Percentiles rank a stretch among this genome's conserved stretches.
Conservation (phyloP, 139 green algal genomes). For the Chlorella sp. region DNA sequence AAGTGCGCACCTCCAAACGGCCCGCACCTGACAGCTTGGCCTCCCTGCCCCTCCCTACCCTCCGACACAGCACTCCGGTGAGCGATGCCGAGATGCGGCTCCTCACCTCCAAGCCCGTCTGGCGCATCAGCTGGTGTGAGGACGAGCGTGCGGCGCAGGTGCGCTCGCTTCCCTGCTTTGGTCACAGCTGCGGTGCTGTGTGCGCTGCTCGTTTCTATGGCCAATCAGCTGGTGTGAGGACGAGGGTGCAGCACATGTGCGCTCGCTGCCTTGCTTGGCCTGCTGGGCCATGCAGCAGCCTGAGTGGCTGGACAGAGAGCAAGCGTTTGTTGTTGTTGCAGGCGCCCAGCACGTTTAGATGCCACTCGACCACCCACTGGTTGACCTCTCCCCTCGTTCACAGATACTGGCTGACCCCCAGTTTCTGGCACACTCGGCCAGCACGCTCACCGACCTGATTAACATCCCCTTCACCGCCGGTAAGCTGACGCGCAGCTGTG, state of each 20-base stretch:
- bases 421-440: neutral
- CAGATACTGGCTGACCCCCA: slow-evolving; percentile 23
- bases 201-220: too few species aligned
- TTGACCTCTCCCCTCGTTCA: too few species aligned
- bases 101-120: slow-evolving; percentile 2
- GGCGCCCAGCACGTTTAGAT: too few species aligned
- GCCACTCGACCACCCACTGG: too few species aligned
- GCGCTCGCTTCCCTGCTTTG: neutral
- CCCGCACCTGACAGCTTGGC: neutral
- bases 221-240: slow-evolving; percentile 30
- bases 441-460: slow-evolving; percentile 24
- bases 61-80: slow-evolving; percentile 15
- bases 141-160: slow-evolving; percentile 20
- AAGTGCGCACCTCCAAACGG: neutral
- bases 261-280: neutral
- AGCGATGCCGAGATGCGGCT: slow-evolving; percentile 5
- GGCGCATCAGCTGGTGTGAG: slow-evolving; percentile 30
- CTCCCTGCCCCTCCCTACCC: neutral
- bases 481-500: too few species aligned
- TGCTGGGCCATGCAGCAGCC: too few species aligned
- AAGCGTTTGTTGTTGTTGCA: too few species aligned
- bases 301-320: too few species aligned
- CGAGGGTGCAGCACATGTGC: neutral
- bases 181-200: too few species aligned
- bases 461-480: slow-evolving; percentile 14